These are phyloP conservation scores for Nyssa sinensis DNA, from an alignment of 148 eudicot species.

Conservation along the genomic window DNA sequence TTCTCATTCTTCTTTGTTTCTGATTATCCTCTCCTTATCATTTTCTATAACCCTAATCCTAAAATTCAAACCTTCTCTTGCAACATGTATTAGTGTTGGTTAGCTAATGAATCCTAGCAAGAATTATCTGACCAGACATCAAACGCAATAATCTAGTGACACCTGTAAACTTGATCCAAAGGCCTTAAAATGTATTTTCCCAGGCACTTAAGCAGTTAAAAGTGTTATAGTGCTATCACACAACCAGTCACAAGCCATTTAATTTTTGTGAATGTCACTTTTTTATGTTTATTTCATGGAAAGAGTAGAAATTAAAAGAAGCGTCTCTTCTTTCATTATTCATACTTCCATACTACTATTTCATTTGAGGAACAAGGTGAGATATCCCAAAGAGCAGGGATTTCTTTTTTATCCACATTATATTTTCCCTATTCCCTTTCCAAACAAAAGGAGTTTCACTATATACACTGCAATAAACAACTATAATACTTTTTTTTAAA, in stretches of 20 bases:
- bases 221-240: neutral
- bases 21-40: neutral
- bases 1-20: neutral
- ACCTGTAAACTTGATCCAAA: neutral
- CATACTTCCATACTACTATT: neutral
- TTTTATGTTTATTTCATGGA: neutral
- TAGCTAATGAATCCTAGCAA: neutral
- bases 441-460: neutral
- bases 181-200: conserved; percentile 4
- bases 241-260: neutral
- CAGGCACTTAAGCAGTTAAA: neutral
- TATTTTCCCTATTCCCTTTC: neutral
- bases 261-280: neutral
- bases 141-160: neutral
- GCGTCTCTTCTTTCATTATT: neutral
- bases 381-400: neutral
- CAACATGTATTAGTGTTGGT: neutral
- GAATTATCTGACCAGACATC: neutral
- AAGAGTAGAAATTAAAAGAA: neutral
- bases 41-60: neutral
- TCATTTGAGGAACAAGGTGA: neutral
- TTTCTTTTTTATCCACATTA: too few species aligned
- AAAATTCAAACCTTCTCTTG: neutral
- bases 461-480: neutral
- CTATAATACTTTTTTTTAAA: too few species aligned